A percentile compares a stretch with the other conserved stretches of the same genome.
Evolutionary conservation across 1,139 yeast genomes (phyloP).

Genomic region (Candida tropicalis): DNA sequence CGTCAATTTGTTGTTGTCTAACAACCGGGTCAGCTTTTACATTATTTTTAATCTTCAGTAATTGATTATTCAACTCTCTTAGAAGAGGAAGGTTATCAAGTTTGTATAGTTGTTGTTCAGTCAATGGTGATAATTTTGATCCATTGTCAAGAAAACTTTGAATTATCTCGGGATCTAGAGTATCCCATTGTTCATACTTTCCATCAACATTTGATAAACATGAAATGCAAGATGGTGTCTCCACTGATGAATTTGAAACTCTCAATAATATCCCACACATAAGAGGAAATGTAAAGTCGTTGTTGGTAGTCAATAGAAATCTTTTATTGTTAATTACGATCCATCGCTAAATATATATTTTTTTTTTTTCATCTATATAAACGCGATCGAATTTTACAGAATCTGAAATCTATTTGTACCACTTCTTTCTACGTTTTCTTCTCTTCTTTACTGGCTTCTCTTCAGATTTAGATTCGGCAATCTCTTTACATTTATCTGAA

Average conservation of each 20-base stretch:
- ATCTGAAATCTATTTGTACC: conserved; percentile 14
- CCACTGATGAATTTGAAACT: conserved; percentile 6
- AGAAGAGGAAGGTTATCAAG: conserved; percentile 28
- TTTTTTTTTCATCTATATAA: conserved; percentile 13
- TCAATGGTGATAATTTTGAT: conserved; percentile 19
- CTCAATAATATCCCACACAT: conserved; percentile 19
- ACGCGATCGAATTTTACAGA: too few relatives aligned
- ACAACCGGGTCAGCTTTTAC: conserved; percentile 24
- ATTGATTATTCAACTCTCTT: conserved; percentile 24
- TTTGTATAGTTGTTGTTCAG: conserved; percentile 27
- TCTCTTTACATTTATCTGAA: conserved; percentile 34
- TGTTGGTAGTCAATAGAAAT: too few relatives aligned
- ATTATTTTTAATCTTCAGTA: conserved; percentile 31
- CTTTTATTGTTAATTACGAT: too few relatives aligned
- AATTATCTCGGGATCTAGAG: conserved; percentile 20
- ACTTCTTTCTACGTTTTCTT: conserved; percentile 23
- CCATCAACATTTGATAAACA: background rate
- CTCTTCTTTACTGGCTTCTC: conserved; percentile 18
- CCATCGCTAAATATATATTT: conserved; percentile 3
- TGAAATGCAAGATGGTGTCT: conserved; percentile 9
- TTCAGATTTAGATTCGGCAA: conserved; percentile 17
- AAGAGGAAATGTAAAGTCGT: too few relatives aligned
- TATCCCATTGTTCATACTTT: conserved; percentile 22
- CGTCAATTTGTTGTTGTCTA: conserved; percentile 18
- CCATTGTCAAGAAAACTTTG: conserved; percentile 21